These are phyloP conservation scores for Populus trichocarpa DNA, from an alignment of 441 rosid genomes.

Conservation along the genomic window DNA sequence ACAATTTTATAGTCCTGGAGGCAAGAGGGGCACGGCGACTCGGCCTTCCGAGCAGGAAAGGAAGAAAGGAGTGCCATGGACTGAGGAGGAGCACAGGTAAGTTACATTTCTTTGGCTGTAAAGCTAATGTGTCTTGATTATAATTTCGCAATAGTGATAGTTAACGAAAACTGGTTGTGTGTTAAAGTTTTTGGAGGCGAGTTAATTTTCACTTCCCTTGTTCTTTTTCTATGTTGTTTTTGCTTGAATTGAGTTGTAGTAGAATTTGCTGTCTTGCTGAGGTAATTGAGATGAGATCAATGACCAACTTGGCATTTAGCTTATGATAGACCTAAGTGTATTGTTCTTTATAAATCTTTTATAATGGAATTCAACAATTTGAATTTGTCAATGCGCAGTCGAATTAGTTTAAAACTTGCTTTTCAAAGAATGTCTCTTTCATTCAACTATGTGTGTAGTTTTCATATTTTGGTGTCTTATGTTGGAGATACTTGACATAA, in stretches of 20 bases:
- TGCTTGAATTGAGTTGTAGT: not conserved
- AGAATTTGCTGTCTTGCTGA: not conserved
- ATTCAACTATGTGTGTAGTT: constrained; percentile 1
- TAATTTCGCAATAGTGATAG: not conserved
- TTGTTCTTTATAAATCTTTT: not conserved
- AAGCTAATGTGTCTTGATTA: not conserved
- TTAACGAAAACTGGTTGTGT: not conserved
- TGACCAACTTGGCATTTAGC: not conserved
- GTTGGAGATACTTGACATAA: constrained; percentile 3
- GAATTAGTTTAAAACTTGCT: not conserved
- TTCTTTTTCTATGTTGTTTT: not conserved
- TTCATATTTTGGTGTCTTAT: constrained; percentile 9
- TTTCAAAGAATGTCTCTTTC: constrained; percentile 9
- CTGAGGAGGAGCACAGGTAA: constrained; percentile 96
- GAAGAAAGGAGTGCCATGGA: constrained; percentile 99
- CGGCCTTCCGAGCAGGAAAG: constrained; percentile 76
- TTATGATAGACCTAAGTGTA: not conserved
- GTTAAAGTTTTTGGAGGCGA: not conserved
- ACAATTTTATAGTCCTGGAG: constrained; percentile 55
- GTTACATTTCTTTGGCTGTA: not conserved
- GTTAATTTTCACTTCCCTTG: not conserved
- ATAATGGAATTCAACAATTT: not conserved
- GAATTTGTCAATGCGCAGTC: not conserved
- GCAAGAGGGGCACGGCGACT: constrained; percentile 53
- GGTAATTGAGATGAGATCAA: not conserved